A percentile compares a stretch with the other conserved stretches of the same genome.
Conservation (phyloP, 441 rosid genomes). For the Erodium trifolium region DNA sequence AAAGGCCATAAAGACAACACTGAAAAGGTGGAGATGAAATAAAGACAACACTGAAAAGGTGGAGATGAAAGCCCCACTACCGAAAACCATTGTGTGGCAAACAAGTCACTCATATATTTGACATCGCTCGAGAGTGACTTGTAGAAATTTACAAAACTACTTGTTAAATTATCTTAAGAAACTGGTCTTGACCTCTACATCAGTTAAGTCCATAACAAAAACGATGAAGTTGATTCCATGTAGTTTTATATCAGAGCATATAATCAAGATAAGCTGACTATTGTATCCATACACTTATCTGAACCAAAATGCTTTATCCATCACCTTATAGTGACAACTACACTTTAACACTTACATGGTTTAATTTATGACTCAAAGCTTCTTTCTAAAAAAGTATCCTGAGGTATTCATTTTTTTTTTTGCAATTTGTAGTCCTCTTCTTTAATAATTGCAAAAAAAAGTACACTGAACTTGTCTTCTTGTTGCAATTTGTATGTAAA, state of each 20-base stretch:
- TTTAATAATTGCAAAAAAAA: no score
- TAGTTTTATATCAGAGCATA: not conserved
- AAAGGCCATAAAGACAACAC: not conserved
- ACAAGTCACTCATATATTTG: not conserved
- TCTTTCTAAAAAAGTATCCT: not conserved
- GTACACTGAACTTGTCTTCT: no score
- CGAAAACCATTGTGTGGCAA: not conserved
- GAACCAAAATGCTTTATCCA: not conserved
- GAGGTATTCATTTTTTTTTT: no score
- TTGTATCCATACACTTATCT: not conserved
- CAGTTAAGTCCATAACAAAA: no score
- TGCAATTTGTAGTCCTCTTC: no score
- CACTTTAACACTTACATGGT: not conserved
- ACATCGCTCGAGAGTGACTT: not conserved
- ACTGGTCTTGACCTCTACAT: not conserved
- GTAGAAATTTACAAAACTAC: not conserved
- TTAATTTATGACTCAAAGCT: not conserved
- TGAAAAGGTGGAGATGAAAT: not conserved
- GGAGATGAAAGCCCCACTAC: not conserved
- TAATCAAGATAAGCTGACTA: slow-evolving; percentile 2
- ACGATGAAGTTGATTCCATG: no score
- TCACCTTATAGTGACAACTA: slow-evolving; percentile 4
- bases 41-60: not conserved
- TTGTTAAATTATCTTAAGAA: not conserved
- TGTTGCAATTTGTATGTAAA: no score